Evolutionary conservation across 352 stramenopile species (phyloP).

Genomic region (Phytophthora melonis): DNA sequence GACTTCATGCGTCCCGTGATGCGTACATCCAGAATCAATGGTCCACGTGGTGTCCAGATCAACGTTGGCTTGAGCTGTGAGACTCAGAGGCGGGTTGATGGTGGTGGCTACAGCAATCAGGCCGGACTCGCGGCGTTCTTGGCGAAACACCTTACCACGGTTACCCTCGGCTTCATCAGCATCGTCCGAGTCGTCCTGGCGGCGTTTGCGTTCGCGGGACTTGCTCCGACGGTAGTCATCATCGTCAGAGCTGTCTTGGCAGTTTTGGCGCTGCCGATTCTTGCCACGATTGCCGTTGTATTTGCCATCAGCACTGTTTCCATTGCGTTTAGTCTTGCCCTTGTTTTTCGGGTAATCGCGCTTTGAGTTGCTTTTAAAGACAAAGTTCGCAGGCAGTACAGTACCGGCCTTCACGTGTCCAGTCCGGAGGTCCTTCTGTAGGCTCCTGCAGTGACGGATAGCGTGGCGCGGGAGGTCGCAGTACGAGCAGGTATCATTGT

Average conservation of each 20-base stretch:
- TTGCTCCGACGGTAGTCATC: not conserved
- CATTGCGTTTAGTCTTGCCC: slow-evolving; percentile 1
- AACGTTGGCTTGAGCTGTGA: too few relatives aligned
- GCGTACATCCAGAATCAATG: too few relatives aligned
- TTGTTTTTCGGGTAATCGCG: not conserved
- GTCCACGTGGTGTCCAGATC: too few relatives aligned
- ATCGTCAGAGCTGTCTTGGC: not conserved
- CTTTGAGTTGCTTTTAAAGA: not conserved
- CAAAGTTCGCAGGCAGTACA: not conserved
- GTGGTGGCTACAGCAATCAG: too few relatives aligned
- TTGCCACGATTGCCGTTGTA: not conserved
- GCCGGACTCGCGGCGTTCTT: too few relatives aligned
- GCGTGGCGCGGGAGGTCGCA: slow-evolving; percentile 3
- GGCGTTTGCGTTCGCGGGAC: not conserved
- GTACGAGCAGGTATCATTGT: not conserved
- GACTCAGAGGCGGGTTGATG: too few relatives aligned
- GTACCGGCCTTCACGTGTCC: not conserved
- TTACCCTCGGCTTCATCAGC: not conserved
- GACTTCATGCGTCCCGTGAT: slow-evolving; percentile 2
- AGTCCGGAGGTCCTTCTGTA: slow-evolving; percentile 22
- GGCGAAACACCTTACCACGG: slow-evolving; percentile 8
- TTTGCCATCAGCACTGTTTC: not conserved
- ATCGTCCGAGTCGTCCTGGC: not conserved
- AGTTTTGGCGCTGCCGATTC: not conserved
- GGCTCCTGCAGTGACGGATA: slow-evolving; percentile 37